A percentile compares a stretch with the other conserved stretches of the same genome.
Evolutionary conservation across 116 monocot species (phyloP).

Genomic region (Zostera marina): DNA sequence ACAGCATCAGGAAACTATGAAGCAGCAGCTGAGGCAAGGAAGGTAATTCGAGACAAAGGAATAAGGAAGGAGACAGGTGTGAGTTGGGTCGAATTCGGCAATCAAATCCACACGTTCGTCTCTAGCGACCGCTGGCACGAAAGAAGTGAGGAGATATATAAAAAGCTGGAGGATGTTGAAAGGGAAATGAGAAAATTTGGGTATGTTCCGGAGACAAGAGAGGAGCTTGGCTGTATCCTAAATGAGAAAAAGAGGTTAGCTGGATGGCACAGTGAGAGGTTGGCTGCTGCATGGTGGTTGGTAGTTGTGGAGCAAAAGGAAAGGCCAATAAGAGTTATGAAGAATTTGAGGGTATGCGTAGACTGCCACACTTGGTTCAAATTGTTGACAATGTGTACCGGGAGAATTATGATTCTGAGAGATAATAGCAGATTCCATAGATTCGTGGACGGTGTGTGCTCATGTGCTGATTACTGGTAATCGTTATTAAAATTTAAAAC

Average conservation of each 20-base stretch:
- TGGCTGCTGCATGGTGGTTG: constrained; percentile 38
- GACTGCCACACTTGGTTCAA: constrained; percentile 20
- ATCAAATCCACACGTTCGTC: constrained; percentile 31
- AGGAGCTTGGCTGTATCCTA: constrained; percentile 13
- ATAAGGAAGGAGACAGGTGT: constrained; percentile 51
- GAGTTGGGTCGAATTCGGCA: constrained; percentile 53
- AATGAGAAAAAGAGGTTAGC: constrained; percentile 26
- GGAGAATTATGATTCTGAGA: constrained; percentile 13
- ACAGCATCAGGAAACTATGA: constrained; percentile 30
- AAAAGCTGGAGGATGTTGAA: constrained; percentile 22
- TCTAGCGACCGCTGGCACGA: constrained; percentile 30
- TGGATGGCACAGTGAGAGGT: constrained; percentile 48
- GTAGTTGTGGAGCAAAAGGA: neutral
- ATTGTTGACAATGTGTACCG: constrained; percentile 7
- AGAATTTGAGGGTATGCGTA: constrained; percentile 21
- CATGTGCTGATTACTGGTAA: constrained; percentile 24
- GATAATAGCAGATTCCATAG: constrained; percentile 18
- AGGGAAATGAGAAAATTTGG: constrained; percentile 29
- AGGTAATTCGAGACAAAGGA: constrained; percentile 42
- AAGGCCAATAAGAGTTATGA: constrained; percentile 23
- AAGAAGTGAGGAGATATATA: constrained; percentile 22
- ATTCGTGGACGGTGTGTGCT: constrained; percentile 9
- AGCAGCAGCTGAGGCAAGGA: constrained; percentile 31
- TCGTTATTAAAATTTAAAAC: neutral
- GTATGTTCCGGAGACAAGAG: constrained; percentile 42